Conservation (phyloP, 2,329 filamentous ascomycete species). For the Blastomyces parvus region DNA sequence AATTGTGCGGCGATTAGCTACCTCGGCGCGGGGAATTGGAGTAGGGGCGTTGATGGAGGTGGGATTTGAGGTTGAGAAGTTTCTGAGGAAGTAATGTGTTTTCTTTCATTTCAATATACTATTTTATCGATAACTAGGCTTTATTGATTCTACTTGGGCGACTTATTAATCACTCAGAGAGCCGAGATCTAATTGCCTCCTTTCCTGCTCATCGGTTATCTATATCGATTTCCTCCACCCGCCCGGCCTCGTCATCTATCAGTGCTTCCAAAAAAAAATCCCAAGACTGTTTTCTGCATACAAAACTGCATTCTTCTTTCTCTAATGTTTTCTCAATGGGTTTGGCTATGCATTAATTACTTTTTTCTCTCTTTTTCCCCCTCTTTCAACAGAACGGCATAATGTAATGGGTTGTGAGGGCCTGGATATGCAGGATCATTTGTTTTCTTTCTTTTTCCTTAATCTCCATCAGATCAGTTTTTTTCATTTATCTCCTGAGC, state of each 20-base stretch:
- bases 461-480: not conserved
- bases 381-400: not conserved
- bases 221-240: not conserved
- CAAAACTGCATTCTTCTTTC: not conserved
- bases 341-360: not conserved
- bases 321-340: not conserved
- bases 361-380: not conserved
- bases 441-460: not conserved
- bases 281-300: not conserved
- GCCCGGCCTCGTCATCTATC: not conserved
- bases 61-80: conserved; percentile 82
- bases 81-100: conserved; percentile 45
- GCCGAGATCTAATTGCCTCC: not conserved
- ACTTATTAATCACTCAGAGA: not conserved
- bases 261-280: not conserved
- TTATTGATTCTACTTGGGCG: not conserved
- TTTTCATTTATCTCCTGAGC: not conserved
- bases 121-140: not conserved
- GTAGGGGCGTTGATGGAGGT: conserved; percentile 64
- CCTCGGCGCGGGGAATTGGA: conserved; percentile 40
- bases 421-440: not conserved
- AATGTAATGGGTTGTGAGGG: not conserved
- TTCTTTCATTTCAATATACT: conserved; percentile 25
- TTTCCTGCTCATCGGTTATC: not conserved
- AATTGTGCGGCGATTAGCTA: conserved; percentile 42